Base-by-base conservation (phyloP, 2,329 filamentous ascomycete genomes). In the Cylindrodendrum hubeiense region DNA sequence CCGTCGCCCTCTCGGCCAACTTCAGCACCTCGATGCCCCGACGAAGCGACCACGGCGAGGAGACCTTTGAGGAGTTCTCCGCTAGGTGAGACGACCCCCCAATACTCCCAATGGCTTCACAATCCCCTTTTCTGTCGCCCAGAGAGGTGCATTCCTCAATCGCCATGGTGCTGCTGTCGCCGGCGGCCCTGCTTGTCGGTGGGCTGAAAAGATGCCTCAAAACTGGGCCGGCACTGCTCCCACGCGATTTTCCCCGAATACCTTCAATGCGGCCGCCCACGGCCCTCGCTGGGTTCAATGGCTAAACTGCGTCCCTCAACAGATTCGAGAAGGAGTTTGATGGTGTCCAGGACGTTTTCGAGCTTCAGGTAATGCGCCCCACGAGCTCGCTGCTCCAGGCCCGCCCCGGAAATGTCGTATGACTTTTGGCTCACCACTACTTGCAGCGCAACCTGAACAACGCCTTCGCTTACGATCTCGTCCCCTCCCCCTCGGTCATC, bases 241-340 rank as follows among this genome's bases (percentile, higher is more conserved):
- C 67, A 75, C 71, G 70, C 73, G 73, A 71, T 71, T 72, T 71
- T 63, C 58, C 67, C 73, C 69, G 68, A 74, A 69, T 70, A 70
- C 37, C 70, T 67, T 72, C 72, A 72, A 71, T 71, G 69, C 66
- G 55, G 61, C 67, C 60, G 67, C 70, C 54, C 65, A 65, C 61
- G 66, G 19, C 44, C 55, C 66, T 46, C 54, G 44, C 17, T 44
- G 37, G 52, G 67, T 43, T 66, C 75, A 77, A 77, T 77, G 69
- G 74, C 76, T 76, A 67, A 77, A 69, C 47, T 47, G 54, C 55
- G 57, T 60, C 56, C 58, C 60, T 53, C 39, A 58, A 78, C 81
- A 99, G 96, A 86, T 99, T 97, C 80, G 96, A 99, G 90, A 98
- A 98, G 90, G 96, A 99, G 86, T 99, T 99, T 80, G 95, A 99